Evolutionary conservation across 805 yeast species (phyloP).

Genomic region (Candida multigemmis): DNA sequence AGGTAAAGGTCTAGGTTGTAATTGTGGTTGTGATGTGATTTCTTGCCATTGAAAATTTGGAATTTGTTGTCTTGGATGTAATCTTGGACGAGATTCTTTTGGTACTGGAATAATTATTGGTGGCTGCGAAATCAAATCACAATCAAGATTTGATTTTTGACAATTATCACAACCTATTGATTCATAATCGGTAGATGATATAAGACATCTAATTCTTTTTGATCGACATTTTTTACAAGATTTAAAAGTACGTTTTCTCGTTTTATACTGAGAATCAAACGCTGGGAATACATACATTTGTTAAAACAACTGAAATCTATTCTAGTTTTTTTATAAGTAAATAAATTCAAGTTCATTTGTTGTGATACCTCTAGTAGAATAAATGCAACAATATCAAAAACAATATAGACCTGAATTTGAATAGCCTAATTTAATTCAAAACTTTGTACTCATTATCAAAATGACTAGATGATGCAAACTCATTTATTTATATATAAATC

Average conservation of each 20-base stretch:
- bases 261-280: constrained; percentile 21
- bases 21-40: background rate
- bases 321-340: background rate
- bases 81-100: background rate
- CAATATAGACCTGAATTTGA: no score
- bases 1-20: constrained; percentile 18
- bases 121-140: constrained; percentile 8
- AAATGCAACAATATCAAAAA: no score
- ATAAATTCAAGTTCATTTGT: no score
- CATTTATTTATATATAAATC: no score
- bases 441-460: no score
- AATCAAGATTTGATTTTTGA: constrained; percentile 9
- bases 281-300: constrained; percentile 29
- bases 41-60: background rate
- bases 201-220: constrained; percentile 18
- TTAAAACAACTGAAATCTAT: background rate
- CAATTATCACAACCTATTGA: constrained; percentile 19
- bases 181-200: constrained; percentile 15
- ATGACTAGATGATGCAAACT: no score
- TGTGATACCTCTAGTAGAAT: no score
- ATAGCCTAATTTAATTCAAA: no score
- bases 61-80: background rate
- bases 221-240: constrained; percentile 22
- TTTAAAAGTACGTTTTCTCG: constrained; percentile 23
- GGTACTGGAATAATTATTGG: background rate